These are phyloP conservation scores for Fraxinus pennsylvanica DNA, from an alignment of 257 asterid genomes.

Conservation along the genomic window DNA sequence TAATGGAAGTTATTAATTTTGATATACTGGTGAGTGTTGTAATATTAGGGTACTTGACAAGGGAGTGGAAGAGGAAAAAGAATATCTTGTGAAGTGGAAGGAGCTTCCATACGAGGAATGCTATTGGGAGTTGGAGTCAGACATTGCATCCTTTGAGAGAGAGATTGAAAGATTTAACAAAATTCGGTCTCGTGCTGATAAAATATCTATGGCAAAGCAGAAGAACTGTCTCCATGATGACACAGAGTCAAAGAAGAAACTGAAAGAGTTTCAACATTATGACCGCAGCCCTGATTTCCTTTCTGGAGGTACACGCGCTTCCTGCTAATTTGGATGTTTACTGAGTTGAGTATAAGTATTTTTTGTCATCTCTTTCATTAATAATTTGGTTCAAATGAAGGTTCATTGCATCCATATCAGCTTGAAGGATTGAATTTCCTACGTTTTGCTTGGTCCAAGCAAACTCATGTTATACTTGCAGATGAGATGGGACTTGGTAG, in stretches of 20 bases:
- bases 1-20: not conserved
- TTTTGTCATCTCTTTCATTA: slow-evolving; percentile 20
- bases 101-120: slow-evolving; percentile 96
- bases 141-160: slow-evolving; percentile 67
- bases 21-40: not conserved
- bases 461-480: slow-evolving; percentile 96
- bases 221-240: slow-evolving; percentile 55
- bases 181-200: slow-evolving; percentile 58
- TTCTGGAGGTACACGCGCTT: slow-evolving; percentile 64
- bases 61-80: slow-evolving; percentile 69
- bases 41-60: slow-evolving; percentile 30
- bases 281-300: slow-evolving; percentile 92
- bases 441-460: slow-evolving; percentile 97
- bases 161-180: slow-evolving; percentile 74
- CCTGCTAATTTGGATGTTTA: slow-evolving; percentile 9
- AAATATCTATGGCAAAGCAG: slow-evolving; percentile 53
- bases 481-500: slow-evolving; percentile 99
- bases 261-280: slow-evolving; percentile 82
- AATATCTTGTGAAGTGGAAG: slow-evolving; percentile 97
- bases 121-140: slow-evolving; percentile 88
- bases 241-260: slow-evolving; percentile 65
- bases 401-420: slow-evolving; percentile 98
- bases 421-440: slow-evolving; percentile 98
- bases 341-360: slow-evolving; percentile 17
- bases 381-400: slow-evolving; percentile 38